A percentile compares a stretch with the other conserved stretches of the same genome.
Conservation (phyloP, 2,329 filamentous ascomycete species). For the Pseudocercospora eumusae region DNA sequence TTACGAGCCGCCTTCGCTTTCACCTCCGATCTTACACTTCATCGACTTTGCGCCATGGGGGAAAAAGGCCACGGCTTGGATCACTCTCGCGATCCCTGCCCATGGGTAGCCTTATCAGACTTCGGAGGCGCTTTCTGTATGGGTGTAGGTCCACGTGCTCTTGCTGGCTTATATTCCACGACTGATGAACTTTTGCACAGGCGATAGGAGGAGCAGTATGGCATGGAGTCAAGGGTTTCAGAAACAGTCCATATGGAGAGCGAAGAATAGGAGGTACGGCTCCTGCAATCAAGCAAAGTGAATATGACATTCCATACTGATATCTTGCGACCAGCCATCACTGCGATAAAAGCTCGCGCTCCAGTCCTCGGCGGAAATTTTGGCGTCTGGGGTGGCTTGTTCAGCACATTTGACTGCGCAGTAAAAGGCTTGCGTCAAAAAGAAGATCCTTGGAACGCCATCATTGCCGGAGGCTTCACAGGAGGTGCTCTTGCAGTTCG, state of each 20-base stretch:
- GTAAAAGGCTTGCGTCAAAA: slow-evolving; percentile 87
- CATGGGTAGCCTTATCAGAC: slow-evolving; percentile 94
- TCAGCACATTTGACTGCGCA: slow-evolving; percentile 94
- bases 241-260: slow-evolving; percentile 71
- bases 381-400: slow-evolving; percentile 94
- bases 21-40: slow-evolving; percentile 5
- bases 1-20: background rate
- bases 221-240: slow-evolving; percentile 84
- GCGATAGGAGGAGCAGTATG: slow-evolving; percentile 66
- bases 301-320: slow-evolving; percentile 7
- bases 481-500: slow-evolving; percentile 88
- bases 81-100: slow-evolving; percentile 95
- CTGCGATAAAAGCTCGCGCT: slow-evolving; percentile 94
- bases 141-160: slow-evolving; percentile 66
- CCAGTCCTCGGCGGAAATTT: slow-evolving; percentile 97
- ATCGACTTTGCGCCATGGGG: slow-evolving; percentile 28
- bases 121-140: slow-evolving; percentile 96
- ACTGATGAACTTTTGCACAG: slow-evolving; percentile 24
- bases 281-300: background rate
- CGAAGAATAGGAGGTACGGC: slow-evolving; percentile 75
- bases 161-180: background rate
- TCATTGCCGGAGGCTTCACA: slow-evolving; percentile 96
- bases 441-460: slow-evolving; percentile 97
- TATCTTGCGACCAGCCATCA: slow-evolving; percentile 60
- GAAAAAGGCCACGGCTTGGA: slow-evolving; percentile 60